These are phyloP conservation scores for Mycena rebaudengoi DNA, from an alignment of 768 basidiomycete species.

Conservation along the genomic window DNA sequence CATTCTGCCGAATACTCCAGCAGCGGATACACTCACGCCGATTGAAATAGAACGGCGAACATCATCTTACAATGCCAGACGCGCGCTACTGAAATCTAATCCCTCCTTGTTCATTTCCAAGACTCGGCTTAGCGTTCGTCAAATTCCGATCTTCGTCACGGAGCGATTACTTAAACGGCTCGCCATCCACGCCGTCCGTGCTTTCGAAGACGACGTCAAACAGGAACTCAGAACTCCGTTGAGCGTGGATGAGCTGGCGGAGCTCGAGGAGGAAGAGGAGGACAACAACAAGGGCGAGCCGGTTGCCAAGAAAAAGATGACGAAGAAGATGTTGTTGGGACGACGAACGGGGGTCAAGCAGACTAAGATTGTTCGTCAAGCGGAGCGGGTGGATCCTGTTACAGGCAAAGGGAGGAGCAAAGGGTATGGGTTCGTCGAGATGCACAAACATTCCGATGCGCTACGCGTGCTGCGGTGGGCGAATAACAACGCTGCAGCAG, in stretches of 20 bases:
- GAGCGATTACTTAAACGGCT: constrained; percentile 92
- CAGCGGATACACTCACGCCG: constrained; percentile 72
- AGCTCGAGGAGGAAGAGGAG: constrained; percentile 41
- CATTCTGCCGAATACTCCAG: constrained; percentile 88
- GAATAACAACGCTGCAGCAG: constrained; percentile 84
- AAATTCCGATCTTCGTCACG: constrained; percentile 89
- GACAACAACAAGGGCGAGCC: constrained; percentile 35
- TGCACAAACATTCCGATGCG: constrained; percentile 88
- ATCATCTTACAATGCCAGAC: constrained; percentile 85
- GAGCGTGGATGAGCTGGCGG: constrained; percentile 74
- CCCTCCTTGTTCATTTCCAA: constrained; percentile 94
- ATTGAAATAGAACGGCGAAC: constrained; percentile 89
- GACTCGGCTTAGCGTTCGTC: constrained; percentile 93
- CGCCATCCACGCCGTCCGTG: constrained; percentile 79
- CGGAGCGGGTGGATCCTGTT: constrained; percentile 87
- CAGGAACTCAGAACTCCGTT: constrained; percentile 66
- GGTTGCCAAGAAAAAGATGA: constrained; percentile 35
- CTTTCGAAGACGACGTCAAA: constrained; percentile 84
- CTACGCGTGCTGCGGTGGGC: constrained; percentile 92
- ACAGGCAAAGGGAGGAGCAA: constrained; percentile 89
- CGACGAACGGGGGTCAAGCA: constrained; percentile 73
- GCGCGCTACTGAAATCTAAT: constrained; percentile 85
- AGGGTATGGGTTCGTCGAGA: constrained; percentile 96
- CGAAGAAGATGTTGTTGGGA: constrained; percentile 34
- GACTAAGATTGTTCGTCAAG: constrained; percentile 90